phyloP scores from a whole-genome alignment of 2,329 filamentous ascomycete species.

The Dissoconium aciculare region DNA sequence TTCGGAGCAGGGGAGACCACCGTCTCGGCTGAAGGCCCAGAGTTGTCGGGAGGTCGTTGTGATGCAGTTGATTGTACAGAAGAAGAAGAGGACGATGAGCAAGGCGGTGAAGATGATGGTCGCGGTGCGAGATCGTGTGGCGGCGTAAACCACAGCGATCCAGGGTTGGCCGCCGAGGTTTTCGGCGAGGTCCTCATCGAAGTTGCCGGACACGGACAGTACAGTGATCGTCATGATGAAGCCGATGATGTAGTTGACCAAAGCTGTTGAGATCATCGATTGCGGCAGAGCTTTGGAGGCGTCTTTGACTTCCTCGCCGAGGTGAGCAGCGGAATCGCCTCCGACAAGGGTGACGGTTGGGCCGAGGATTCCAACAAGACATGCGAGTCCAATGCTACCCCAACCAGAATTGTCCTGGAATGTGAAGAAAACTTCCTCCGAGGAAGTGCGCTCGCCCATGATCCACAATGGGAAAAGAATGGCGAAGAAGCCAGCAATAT shows the following conservation, averaged over 20 bases:
- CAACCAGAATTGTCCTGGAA: conserved; percentile 16
- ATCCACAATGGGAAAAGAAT: conserved; percentile 18
- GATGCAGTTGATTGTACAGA: conserved; percentile 10
- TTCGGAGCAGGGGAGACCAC: conserved; percentile 13
- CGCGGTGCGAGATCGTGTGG: no score
- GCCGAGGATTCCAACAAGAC: conserved; percentile 29
- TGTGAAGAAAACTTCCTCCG: conserved; percentile 7
- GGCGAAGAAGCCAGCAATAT: conserved; percentile 24
- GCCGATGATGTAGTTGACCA: conserved; percentile 13
- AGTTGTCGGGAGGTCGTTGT: conserved; percentile 19
- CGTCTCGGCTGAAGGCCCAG: conserved; percentile 27
- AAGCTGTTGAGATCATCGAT: conserved; percentile 13
- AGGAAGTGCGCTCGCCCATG: conserved; percentile 11
- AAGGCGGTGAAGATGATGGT: conserved; percentile 12
- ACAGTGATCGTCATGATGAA: conserved; percentile 18
- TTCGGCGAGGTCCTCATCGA: no score
- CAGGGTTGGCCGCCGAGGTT: conserved; percentile 12
- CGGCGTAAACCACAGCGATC: no score
- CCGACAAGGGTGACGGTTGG: conserved; percentile 13
- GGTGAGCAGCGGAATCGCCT: conserved; percentile 15
- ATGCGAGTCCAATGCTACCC: conserved; percentile 22
- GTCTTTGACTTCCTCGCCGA: conserved; percentile 16
- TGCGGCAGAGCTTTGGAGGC: conserved; percentile 11
- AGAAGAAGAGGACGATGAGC: conserved; percentile 15
- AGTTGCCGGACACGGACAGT: no score